Conservation (phyloP, 805 yeast species). For the Lachancea dasiensis region DNA sequence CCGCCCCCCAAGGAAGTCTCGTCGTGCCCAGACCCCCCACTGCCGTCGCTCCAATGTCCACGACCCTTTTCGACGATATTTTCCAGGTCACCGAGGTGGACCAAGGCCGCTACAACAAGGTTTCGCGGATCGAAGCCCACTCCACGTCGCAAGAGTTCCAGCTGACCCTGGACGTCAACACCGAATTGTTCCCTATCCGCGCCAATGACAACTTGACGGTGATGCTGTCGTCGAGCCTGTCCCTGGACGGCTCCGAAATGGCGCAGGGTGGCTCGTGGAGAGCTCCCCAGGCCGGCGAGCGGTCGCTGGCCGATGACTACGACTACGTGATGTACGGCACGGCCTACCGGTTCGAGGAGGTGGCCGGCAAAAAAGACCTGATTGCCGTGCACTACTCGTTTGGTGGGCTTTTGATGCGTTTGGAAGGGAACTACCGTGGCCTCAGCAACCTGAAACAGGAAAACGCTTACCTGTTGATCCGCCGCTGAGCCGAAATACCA, state of each 20-base stretch:
- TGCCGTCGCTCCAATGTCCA: constrained; percentile 51
- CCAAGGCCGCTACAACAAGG: constrained; percentile 85
- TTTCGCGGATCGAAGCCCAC: constrained; percentile 79
- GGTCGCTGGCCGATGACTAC: constrained; percentile 89
- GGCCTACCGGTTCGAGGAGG: constrained; percentile 93
- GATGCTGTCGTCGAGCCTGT: constrained; percentile 73
- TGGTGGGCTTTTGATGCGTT: constrained; percentile 89
- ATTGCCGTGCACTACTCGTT: constrained; percentile 90
- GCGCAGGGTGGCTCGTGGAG: constrained; percentile 39
- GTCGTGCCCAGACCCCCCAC: no score
- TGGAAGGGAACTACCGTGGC: constrained; percentile 92
- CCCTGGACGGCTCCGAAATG: constrained; percentile 44
- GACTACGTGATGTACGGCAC: constrained; percentile 98
- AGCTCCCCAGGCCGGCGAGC: constrained; percentile 72
- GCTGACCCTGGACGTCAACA: constrained; percentile 82
- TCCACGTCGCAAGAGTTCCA: constrained; percentile 68
- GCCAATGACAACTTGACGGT: constrained; percentile 74
- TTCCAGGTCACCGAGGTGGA: constrained; percentile 82
- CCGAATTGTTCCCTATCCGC: constrained; percentile 83
- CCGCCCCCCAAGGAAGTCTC: no score
- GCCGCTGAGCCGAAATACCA: constrained; percentile 40
- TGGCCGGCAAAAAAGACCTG: constrained; percentile 41
- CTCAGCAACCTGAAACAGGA: constrained; percentile 89
- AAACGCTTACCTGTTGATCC: constrained; percentile 81
- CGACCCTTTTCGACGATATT: constrained; percentile 87